Evolutionary conservation across 2,329 filamentous ascomycete species (phyloP), one percentile per base, ranked within the genome.

Genomic region (Trichophyton equinum): DNA sequence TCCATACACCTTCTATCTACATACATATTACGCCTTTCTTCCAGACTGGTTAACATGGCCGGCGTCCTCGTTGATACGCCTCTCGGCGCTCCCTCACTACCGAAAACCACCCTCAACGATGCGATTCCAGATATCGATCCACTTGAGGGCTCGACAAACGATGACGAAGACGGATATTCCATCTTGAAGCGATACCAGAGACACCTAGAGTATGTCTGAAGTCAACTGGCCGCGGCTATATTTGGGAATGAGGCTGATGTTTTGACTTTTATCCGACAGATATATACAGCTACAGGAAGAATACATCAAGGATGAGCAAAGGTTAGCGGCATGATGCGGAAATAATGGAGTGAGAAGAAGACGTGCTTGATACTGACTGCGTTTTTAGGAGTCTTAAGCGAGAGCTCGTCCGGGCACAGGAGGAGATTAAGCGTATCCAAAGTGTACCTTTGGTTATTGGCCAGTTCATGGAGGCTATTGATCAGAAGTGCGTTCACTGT

Each of bases 221-320:
- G 40, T 18, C 18, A 1, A 18, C 58, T 25, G n/a, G 1, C 4
- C 9, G 6, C 15, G 27, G 6, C n/a, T 9, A 20, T 36, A 1
- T 36, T 36, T 51, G 20, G 46, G 46, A 18, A 15, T 3, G 47
- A 9, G 4, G 25, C 15, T 53, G 47, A 53, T 25, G n/a, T 51
- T 33, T n/a, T n/a, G 7, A 22, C 11, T 47, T 4, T 4, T 22
- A 13, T 3, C 2, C 15, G n/a, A 18, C 7, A 90, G 87, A 75
- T 89, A 95, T 76, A 96, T 97, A 74, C 90, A 96, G 77, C 82
- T 99, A 69, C 94, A 99, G 78, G 94, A 99, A 77, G 94, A 99
- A 75, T 99, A 99, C 77, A 99, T 99, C 85, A 99, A 99, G 80
- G 94, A 99, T 84, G 94, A 99, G 81, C 94, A 99, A 79, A 86